Base-by-base conservation (phyloP, 495 filamentous ascomycete genomes). In the Endocarpon pusillum region DNA sequence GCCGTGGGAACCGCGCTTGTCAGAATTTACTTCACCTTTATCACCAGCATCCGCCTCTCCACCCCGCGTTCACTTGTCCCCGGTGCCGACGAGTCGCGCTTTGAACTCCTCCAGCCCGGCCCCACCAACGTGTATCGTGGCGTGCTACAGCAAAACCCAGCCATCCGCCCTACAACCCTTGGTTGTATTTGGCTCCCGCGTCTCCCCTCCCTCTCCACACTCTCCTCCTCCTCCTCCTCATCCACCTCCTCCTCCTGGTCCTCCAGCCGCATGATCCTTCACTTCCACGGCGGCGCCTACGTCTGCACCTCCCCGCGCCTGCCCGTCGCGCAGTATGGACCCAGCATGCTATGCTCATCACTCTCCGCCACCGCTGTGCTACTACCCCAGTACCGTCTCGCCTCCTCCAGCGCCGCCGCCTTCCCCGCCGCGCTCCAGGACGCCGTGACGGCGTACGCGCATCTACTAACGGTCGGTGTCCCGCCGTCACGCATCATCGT, bases 271-370 rank as follows among this genome's bases (percentile, higher is more conserved):
- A 45, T 68, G n/a, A 43, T 61, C 3, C 51, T 71, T 15, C 61
- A 69, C 39, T 51, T 69, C 36, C 66, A 69, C 41, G 63, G 64
- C 30, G 66, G 66, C 18, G 62, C 55, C 8, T 71, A 51, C 39
- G 54, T 66, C 16, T 24, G 62, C 32, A 47, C 57, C 34, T 48
- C 55, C 43, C 52, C 53, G 11, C 39, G 55, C 6, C 48, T 48
- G 20, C 38, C 42, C n/a, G 58, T 54, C 35, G 45, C 52, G 7
- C 58, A 53, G 1, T 59, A 49, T 33, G 23, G 23, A 8, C 23
- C 12, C 8, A 8, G 12, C 23, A 12, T 12, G 8, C 23, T 25
- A 8, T 8, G 8, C 23, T 25, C 23, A 12, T 25, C 23, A 8
- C 37, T 56, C 3, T 43, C 53, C 0, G 32, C 36, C 16, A 49